phyloP scores from a whole-genome alignment of 2,329 filamentous ascomycete species.

The Hypoxylon sp. region DNA sequence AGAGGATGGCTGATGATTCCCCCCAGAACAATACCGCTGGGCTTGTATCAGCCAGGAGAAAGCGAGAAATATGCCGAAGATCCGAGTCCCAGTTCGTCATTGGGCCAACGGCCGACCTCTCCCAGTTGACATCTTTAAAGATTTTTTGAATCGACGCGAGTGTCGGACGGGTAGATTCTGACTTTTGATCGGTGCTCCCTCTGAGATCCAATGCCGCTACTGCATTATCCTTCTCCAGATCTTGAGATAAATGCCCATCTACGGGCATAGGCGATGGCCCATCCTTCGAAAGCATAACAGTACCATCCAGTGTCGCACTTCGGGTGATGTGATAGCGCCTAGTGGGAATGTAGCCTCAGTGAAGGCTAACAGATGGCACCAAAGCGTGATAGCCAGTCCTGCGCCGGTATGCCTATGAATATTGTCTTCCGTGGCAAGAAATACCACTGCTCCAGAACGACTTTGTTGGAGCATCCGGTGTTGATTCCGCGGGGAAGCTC shows the following conservation, averaged over 20 bases:
- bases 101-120: constrained; percentile 58
- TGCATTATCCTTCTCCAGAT: background rate
- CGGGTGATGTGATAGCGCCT: background rate
- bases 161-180: background rate
- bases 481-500: background rate
- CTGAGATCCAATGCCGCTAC: background rate
- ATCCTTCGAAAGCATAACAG: constrained; percentile 28
- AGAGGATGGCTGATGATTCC: constrained; percentile 51
- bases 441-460: background rate
- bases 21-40: constrained; percentile 58
- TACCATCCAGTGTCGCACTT: constrained; percentile 23
- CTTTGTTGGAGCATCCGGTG: background rate
- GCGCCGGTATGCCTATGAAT: background rate
- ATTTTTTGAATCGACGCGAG: constrained; percentile 24
- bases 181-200: background rate
- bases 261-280: background rate
- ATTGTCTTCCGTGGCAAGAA: background rate
- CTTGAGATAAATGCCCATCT: background rate
- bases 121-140: constrained; percentile 57
- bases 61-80: constrained; percentile 57
- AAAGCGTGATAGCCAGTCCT: background rate
- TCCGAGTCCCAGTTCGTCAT: constrained; percentile 58
- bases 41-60: constrained; percentile 56
- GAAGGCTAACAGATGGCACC: background rate
- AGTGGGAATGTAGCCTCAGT: background rate